Evolutionary conservation across 164 flowering plant species (phyloP).

Genomic region (Sedum album): DNA sequence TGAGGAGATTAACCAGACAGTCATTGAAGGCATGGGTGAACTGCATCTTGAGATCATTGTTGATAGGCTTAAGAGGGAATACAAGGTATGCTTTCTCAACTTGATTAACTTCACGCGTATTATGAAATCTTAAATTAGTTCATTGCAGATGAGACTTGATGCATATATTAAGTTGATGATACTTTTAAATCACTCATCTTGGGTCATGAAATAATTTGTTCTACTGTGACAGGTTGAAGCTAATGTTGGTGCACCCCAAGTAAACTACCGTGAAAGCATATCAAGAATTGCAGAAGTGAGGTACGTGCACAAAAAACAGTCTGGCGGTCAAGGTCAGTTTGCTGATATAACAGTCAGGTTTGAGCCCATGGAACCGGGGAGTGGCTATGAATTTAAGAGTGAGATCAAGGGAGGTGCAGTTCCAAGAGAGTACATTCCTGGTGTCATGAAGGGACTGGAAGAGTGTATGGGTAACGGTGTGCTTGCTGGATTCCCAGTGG

Average conservation of each 20-base stretch:
- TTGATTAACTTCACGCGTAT: no score
- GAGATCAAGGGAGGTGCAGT: constrained; percentile 95
- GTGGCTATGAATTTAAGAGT: constrained; percentile 90
- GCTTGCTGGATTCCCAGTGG: constrained; percentile 91
- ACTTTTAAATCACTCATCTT: no score
- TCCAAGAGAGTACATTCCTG: constrained; percentile 64
- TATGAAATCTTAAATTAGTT: no score
- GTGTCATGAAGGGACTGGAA: no score
- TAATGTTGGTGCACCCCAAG: constrained; percentile 98
- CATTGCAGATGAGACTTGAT: no score
- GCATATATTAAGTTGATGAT: no score
- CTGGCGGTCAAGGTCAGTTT: constrained; percentile 95
- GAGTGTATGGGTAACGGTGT: constrained; percentile 64
- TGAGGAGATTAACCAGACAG: constrained; percentile 88
- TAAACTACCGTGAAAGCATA: constrained; percentile 93
- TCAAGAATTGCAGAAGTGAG: constrained; percentile 66
- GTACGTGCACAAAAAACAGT: constrained; percentile 90
- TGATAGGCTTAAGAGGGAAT: constrained; percentile 20
- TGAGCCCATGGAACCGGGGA: constrained; percentile 74
- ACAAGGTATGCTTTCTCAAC: constrained; percentile 31
- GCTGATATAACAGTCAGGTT: constrained; percentile 79
- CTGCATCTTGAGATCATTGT: constrained; percentile 96
- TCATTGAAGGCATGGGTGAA: constrained; percentile 99
- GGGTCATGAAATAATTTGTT: no score
- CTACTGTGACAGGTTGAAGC: constrained; percentile 63